Conservation (phyloP, 2,329 filamentous ascomycete species). For the Eutypella sp. region DNA sequence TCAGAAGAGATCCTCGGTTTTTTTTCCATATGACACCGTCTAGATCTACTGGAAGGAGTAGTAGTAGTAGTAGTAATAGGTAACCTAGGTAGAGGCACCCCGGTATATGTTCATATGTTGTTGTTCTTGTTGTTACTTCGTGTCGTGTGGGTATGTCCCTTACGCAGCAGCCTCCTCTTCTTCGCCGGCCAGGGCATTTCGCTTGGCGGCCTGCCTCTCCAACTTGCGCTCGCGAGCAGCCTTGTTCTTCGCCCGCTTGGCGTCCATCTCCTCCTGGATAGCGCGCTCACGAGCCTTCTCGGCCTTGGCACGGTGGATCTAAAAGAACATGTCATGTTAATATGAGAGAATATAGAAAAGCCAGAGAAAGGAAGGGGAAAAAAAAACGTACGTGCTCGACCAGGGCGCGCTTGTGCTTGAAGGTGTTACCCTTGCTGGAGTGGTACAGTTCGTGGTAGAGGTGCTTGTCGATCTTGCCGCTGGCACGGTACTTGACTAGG, state of each 20-base stretch:
- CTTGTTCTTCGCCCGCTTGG: constrained; percentile 99
- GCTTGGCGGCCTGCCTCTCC: constrained; percentile 89
- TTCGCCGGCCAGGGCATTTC: constrained; percentile 76
- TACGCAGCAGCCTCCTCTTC: constrained; percentile 51
- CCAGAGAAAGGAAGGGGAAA: background rate
- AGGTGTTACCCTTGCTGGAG: constrained; percentile 99
- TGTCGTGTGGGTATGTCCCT: constrained; percentile 28
- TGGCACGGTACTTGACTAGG: constrained; percentile 98
- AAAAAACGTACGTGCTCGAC: constrained; percentile 92
- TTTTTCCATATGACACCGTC: constrained; percentile 23
- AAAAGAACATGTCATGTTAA: constrained; percentile 11
- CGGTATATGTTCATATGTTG: constrained; percentile 21
- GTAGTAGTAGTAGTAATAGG: constrained; percentile 9
- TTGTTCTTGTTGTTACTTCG: too few relatives aligned
- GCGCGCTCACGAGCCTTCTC: constrained; percentile 95
- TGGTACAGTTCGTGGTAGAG: constrained; percentile 99
- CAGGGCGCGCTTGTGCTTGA: constrained; percentile 99
- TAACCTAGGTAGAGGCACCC: too few relatives aligned
- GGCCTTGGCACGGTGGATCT: constrained; percentile 99
- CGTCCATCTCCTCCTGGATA: constrained; percentile 99
- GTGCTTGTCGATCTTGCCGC: constrained; percentile 99
- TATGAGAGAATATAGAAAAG: background rate
- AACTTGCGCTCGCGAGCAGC: constrained; percentile 97
- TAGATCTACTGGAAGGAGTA: constrained; percentile 15
- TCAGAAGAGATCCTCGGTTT: constrained; percentile 18